phyloP scores from a whole-genome alignment of 2,329 filamentous ascomycete species.

The Colletotrichum plurivorum region DNA sequence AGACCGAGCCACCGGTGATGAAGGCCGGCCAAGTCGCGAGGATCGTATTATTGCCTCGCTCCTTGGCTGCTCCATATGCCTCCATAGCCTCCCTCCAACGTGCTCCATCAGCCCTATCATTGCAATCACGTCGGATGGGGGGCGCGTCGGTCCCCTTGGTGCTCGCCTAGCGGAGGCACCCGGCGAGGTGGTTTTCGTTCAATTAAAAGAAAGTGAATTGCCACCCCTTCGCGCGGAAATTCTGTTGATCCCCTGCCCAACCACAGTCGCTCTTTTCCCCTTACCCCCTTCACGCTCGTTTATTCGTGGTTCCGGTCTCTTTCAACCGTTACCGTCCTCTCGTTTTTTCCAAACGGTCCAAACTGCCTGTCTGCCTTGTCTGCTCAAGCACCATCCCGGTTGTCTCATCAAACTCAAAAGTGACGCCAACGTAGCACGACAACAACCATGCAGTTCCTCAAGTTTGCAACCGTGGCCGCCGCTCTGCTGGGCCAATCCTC shows the following conservation, averaged over 20 bases:
- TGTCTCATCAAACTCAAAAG: slow-evolving; percentile 10
- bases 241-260: slow-evolving; percentile 34
- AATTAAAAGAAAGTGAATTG: slow-evolving; percentile 34
- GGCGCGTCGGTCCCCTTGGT: slow-evolving; percentile 8
- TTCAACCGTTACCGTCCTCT: not conserved
- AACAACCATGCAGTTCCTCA: slow-evolving; percentile 33
- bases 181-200: slow-evolving; percentile 21
- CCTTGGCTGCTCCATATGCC: slow-evolving; percentile 11
- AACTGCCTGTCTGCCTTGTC: not conserved
- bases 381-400: not conserved
- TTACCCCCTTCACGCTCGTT: slow-evolving; percentile 11
- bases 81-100: slow-evolving; percentile 16
- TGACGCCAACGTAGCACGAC: slow-evolving; percentile 15
- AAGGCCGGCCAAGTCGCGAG: not conserved
- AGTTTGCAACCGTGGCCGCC: slow-evolving; percentile 29
- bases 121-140: slow-evolving; percentile 16
- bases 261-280: slow-evolving; percentile 33
- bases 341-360: slow-evolving; percentile 2
- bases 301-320: slow-evolving; percentile 5
- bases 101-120: slow-evolving; percentile 33
- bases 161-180: slow-evolving; percentile 18
- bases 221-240: slow-evolving; percentile 22
- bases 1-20: slow-evolving; percentile 18
- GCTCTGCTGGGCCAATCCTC: slow-evolving; percentile 31
- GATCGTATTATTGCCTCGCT: slow-evolving; percentile 22